Evolutionary conservation across 805 yeast species (phyloP), one percentile per base, ranked within the genome.

Genomic region (Schwanniomyces yamadae): DNA sequence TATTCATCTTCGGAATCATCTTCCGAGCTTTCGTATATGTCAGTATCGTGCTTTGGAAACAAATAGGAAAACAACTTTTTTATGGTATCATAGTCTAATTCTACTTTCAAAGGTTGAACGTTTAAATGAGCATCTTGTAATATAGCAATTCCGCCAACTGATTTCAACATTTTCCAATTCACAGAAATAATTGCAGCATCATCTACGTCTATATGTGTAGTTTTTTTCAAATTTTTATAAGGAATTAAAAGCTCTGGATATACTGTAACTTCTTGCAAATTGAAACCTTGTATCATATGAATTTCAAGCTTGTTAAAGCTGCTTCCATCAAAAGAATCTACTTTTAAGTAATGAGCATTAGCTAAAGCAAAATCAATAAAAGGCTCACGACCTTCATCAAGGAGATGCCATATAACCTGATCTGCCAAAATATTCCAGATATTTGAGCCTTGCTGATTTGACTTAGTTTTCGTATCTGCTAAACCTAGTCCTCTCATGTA

Each of bases 121-220:
- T 62, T 57, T 13, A 86, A 66, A 23, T 76, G 76, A 16, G 87
- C 80, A 33, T 73, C 64, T 40, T 78, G 80, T 61, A 90, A 69
- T 16, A 90, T 80, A n/a, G 84, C 75, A 33, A 90, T 88, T 8
- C 98, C 98, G 21, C 96, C 98, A 37, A 91, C 83, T 0, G 95
- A 88, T 36, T 76, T 78, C 34, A 83, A 75, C 80, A 84, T 77
- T n/a, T 78, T 74, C 98, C 98, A 90, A 8, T 61, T 33, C 48
- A 63, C 45, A 6, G 32, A 28, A 3, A 67, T 42, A 24, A 67
- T 47, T 1, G 69, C 63, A n/a, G 9, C 27, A 8, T 41, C 32
- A 17, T 37, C 32, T 23, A 21, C 23, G 7, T 10, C 10, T 10
- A 28, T 18, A 5, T 28, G 10, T 33, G 31, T 22, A 12, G n/a